Evolutionary conservation across 805 yeast genomes (phyloP).

Genomic region (Lachancea sp.): DNA sequence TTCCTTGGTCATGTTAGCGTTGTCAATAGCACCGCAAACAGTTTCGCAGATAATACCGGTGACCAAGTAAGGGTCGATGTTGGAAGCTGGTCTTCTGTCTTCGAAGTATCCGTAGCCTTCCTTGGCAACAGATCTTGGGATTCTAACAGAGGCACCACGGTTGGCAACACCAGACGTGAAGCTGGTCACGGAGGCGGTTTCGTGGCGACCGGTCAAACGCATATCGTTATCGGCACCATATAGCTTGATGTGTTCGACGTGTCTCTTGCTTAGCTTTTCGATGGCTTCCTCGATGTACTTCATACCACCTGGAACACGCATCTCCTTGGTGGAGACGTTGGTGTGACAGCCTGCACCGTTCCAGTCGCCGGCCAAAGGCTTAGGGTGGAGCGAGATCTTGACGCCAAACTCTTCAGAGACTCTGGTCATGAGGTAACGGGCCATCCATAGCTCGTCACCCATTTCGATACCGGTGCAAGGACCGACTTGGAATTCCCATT

Average conservation of each 20-base stretch:
- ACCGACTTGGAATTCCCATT: conserved; percentile 99
- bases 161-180: conserved; percentile 98
- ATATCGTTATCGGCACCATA: conserved; percentile 93
- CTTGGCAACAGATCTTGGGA: conserved; percentile 97
- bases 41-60: conserved; percentile 98
- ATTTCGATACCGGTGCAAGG: conserved; percentile 91
- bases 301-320: conserved; percentile 97
- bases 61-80: conserved; percentile 97
- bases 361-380: conserved; percentile 98
- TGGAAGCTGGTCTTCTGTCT: conserved; percentile 99
- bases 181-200: conserved; percentile 87
- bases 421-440: conserved; percentile 86
- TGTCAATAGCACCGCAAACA: conserved; percentile 87
- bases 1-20: conserved; percentile 91
- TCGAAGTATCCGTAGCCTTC: conserved; percentile 98
- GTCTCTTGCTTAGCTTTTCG: conserved; percentile 91
- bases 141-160: conserved; percentile 98
- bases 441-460: conserved; percentile 98
- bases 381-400: conserved; percentile 98
- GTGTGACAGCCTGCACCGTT: conserved; percentile 99
- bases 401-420: conserved; percentile 99
- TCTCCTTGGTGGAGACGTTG: conserved; percentile 84
- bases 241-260: conserved; percentile 88
- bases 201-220: conserved; percentile 97
- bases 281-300: conserved; percentile 87